Percentiles rank a stretch among this genome's conserved stretches.
These are phyloP conservation scores for Coemansia sp. DNA, from an alignment of 192 early-diverging fungal species.

Conservation along the genomic window DNA sequence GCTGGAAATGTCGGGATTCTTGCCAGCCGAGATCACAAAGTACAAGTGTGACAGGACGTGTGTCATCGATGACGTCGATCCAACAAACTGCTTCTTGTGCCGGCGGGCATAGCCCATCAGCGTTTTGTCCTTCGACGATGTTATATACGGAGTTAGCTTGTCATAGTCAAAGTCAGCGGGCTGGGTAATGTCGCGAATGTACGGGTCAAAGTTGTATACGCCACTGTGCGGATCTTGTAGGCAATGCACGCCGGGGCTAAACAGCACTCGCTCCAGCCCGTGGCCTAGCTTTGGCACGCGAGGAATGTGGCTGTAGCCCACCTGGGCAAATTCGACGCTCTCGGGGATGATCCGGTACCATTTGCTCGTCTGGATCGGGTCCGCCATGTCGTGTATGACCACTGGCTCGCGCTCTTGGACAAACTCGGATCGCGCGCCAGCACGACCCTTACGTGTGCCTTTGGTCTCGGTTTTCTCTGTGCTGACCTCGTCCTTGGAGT, in stretches of 20 bases:
- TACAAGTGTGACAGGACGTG: constrained; percentile 73
- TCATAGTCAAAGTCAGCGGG: constrained; percentile 80
- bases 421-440: constrained; percentile 26
- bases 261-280: constrained; percentile 48
- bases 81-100: constrained; percentile 60
- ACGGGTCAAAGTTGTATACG: constrained; percentile 79
- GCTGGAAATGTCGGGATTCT: constrained; percentile 56
- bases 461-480: background rate
- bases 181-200: constrained; percentile 74
- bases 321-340: constrained; percentile 5
- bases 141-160: constrained; percentile 73
- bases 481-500: constrained; percentile 30
- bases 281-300: constrained; percentile 49
- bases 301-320: constrained; percentile 34
- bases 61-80: constrained; percentile 91
- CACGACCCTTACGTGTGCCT: background rate
- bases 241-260: constrained; percentile 77
- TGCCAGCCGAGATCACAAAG: constrained; percentile 65
- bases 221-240: constrained; percentile 74
- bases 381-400: constrained; percentile 31
- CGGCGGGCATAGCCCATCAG: constrained; percentile 55
- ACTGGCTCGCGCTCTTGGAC: constrained; percentile 39
- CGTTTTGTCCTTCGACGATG: constrained; percentile 69
- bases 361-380: constrained; percentile 37
- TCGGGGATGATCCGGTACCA: constrained; percentile 43